Evolutionary conservation across 2,329 filamentous ascomycete species (phyloP), one percentile per base, ranked within the genome.

Genomic region (Trichoderma semiorbis): DNA sequence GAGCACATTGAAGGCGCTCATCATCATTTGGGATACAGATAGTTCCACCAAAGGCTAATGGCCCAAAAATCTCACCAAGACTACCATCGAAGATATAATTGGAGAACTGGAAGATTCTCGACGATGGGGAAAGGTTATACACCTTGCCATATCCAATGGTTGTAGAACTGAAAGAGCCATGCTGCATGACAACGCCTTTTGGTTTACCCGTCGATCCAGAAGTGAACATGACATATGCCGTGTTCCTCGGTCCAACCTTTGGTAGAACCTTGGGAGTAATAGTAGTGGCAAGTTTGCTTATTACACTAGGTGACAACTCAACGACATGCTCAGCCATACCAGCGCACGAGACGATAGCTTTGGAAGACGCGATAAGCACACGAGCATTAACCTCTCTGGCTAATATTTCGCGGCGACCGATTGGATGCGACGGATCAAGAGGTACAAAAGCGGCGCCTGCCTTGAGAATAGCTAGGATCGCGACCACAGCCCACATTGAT

Each of bases 401-500:
- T 10, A 77, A 50, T 2, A 62, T 53, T 14, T 72, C n/a, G 8
- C 58, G 61, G 10, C 69, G 72, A 7, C 21, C 36, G 8, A 24
- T 14, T 7, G 75, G 75, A 36, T 74, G 69, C 12, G 72, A 67
- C 2, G 73, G 69, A 61, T 80, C 79, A 26, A 81, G 73, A 71
- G 75, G 65, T 10, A 80, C 75, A 64, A 73, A 75, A 72, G 34
- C 77, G 26, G 74, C 78, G 4, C 78, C 79, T 10, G 76, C 73
- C 63, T 78, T 78, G 34, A 79, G 70, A 32, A 79, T 73, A 21
- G 66, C 75, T 5, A 79, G 30, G 55, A 78, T 75, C 1, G 75
- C 75, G 1, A 78, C 73, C 7, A 75, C 36, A 12, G 75, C 71
- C 74, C 73, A 75, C 36, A 67, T 50, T 3, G 71, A 77, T 74